Conservation (phyloP, 164 flowering plant species). For the Kingdonia uniflora region DNA sequence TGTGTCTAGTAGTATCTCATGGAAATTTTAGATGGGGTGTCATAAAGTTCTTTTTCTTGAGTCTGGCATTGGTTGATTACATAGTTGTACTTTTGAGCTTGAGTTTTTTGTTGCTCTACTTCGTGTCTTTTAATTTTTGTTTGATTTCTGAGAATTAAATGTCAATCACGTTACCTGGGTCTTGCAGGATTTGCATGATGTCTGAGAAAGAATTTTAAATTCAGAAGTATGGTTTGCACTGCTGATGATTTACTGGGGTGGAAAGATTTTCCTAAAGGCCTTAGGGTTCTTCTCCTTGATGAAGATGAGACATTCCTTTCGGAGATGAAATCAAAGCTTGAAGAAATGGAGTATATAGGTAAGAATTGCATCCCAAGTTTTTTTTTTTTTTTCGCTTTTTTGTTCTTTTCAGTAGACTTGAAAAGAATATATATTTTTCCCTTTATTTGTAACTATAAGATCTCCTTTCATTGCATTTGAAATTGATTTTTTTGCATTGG, state of each 20-base stretch:
- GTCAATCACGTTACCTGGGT: constrained; percentile 5
- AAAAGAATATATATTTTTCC: background rate
- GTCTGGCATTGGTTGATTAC: background rate
- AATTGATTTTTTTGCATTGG: background rate
- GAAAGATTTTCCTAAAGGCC: constrained; percentile 90
- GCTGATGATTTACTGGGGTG: constrained; percentile 58
- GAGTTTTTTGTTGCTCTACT: background rate
- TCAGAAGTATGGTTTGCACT: constrained; percentile 81
- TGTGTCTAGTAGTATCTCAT: no score
- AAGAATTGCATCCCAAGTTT: constrained; percentile 12
- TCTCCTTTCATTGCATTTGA: background rate
- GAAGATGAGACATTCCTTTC: constrained; percentile 44
- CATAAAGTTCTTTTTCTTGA: background rate
- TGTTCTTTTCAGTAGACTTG: background rate
- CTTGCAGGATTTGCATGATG: constrained; percentile 16
- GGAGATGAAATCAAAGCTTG: constrained; percentile 61
- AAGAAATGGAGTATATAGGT: constrained; percentile 85
- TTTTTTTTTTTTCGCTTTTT: constrained; percentile 3
- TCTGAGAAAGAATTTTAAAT: constrained; percentile 53
- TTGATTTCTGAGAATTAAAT: background rate
- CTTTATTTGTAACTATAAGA: background rate
- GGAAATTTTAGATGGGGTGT: background rate
- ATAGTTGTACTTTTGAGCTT: background rate
- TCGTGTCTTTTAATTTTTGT: background rate
- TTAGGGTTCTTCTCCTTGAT: constrained; percentile 65